A percentile compares a stretch with the other conserved stretches of the same genome.
phyloP scores from a whole-genome alignment of 768 basidiomycete species.

The Glaciozyma martinii region DNA sequence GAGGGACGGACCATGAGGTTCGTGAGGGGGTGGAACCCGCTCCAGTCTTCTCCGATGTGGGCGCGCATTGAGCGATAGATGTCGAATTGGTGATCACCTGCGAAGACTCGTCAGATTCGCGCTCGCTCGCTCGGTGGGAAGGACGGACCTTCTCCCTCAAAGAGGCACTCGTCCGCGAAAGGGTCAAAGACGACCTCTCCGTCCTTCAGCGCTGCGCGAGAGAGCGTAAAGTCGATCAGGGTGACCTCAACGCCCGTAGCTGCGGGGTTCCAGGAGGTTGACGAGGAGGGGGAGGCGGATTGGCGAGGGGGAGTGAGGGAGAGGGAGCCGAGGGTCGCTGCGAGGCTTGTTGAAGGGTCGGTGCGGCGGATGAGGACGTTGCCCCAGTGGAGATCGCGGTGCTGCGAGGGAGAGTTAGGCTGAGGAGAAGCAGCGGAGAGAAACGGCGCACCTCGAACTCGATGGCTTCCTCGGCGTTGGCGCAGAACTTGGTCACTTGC shows the following conservation, averaged over 20 bases:
- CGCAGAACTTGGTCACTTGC: conserved; percentile 72
- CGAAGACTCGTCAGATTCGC: neutral
- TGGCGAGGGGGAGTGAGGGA: neutral
- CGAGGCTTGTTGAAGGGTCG: conserved; percentile 39
- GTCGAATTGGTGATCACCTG: conserved; percentile 89
- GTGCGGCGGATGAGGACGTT: conserved; percentile 69
- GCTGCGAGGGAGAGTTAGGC: conserved; percentile 46
- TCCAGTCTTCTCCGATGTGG: conserved; percentile 59
- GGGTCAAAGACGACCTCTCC: conserved; percentile 63
- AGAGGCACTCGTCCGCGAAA: conserved; percentile 64
- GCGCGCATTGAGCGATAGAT: conserved; percentile 80
- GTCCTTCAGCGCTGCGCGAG: conserved; percentile 53
- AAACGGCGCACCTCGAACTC: conserved; percentile 67
- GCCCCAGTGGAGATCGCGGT: conserved; percentile 97
- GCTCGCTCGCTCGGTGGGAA: neutral
- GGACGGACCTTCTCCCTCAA: conserved; percentile 74
- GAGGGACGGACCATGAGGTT: conserved; percentile 72
- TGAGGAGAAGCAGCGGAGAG: conserved; percentile 6
- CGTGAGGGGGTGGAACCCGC: conserved; percentile 65
- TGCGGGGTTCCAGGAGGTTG: neutral
- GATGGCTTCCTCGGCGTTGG: conserved; percentile 66
- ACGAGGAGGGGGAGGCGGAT: neutral
- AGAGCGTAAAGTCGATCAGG: conserved; percentile 88
- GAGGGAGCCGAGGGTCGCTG: conserved; percentile 40
- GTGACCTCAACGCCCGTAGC: conserved; percentile 60